phyloP scores from a whole-genome alignment of 1,284 basidiomycete genomes.

The Coriolopsis trogii region DNA sequence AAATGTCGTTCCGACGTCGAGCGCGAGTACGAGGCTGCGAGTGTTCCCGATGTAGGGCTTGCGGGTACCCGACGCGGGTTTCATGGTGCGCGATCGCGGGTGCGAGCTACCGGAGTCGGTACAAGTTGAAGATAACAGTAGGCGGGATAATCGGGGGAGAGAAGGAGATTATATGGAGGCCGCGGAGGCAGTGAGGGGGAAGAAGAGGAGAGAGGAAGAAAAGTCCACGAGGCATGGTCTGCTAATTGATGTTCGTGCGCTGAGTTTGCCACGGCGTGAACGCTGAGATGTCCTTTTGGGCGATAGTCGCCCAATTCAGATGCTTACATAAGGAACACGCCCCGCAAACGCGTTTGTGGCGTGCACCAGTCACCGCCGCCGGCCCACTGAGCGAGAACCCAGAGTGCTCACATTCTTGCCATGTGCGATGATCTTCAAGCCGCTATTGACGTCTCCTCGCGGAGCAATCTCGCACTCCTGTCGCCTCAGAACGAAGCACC shows the following conservation, averaged over 20 bases:
- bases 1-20: conserved; percentile 79
- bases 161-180: conserved; percentile 20
- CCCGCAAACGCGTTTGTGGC: conserved; percentile 32
- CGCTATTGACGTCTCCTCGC: background rate
- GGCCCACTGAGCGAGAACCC: too few relatives aligned
- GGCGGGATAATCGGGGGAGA: conserved; percentile 7
- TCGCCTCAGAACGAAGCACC: background rate
- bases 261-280: background rate
- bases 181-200: conserved; percentile 10
- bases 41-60: conserved; percentile 69
- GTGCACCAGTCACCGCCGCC: conserved; percentile 8
- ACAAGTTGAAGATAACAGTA: conserved; percentile 20
- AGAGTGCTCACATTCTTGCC: too few relatives aligned
- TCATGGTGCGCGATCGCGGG: conserved; percentile 30
- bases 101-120: conserved; percentile 9
- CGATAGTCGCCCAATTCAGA: conserved; percentile 4
- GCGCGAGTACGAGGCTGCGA: conserved; percentile 70
- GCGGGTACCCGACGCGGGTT: conserved; percentile 51
- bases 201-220: conserved; percentile 5
- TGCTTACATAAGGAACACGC: conserved; percentile 29
- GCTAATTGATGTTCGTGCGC: conserved; percentile 17
- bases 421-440: background rate
- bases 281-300: conserved; percentile 8
- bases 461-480: background rate
- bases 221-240: conserved; percentile 28